These are phyloP conservation scores for Xylariaceae sp. DNA, from an alignment of 2,329 filamentous ascomycete species.

Conservation along the genomic window DNA sequence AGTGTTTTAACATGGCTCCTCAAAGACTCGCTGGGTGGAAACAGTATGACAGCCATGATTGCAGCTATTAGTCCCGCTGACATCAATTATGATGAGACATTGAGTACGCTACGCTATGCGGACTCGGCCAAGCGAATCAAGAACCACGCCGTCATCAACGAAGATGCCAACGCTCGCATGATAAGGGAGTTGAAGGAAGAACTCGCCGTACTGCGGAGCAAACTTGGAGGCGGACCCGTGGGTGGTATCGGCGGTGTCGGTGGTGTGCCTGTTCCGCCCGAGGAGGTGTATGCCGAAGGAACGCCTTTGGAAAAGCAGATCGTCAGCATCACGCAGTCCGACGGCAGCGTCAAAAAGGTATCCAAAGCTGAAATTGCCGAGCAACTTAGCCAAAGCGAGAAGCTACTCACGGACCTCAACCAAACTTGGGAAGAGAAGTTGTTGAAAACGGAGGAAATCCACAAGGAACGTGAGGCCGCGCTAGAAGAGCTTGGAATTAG, in stretches of 20 bases:
- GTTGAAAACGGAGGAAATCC: slow-evolving; percentile 89
- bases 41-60: slow-evolving; percentile 99
- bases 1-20: slow-evolving; percentile 93
- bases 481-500: slow-evolving; percentile 96
- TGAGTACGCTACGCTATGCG: slow-evolving; percentile 91
- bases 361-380: slow-evolving; percentile 98
- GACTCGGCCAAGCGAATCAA: slow-evolving; percentile 98
- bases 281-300: slow-evolving; percentile 84
- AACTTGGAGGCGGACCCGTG: slow-evolving; percentile 59
- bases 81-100: slow-evolving; percentile 97
- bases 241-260: slow-evolving; percentile 40
- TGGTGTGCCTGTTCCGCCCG: slow-evolving; percentile 44
- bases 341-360: slow-evolving; percentile 87
- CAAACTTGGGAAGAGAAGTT: slow-evolving; percentile 99
- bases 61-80: slow-evolving; percentile 96
- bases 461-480: slow-evolving; percentile 92
- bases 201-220: slow-evolving; percentile 75
- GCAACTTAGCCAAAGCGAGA: slow-evolving; percentile 92
- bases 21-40: slow-evolving; percentile 94
- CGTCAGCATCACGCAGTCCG: slow-evolving; percentile 82
- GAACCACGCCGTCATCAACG: slow-evolving; percentile 98
- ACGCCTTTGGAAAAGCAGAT: slow-evolving; percentile 94
- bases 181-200: slow-evolving; percentile 97
- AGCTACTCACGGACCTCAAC: slow-evolving; percentile 90
- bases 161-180: slow-evolving; percentile 98